Percentiles rank a stretch among this genome's conserved stretches.
phyloP scores from a whole-genome alignment of 1,284 basidiomycete species.

The Marasmius oreades region DNA sequence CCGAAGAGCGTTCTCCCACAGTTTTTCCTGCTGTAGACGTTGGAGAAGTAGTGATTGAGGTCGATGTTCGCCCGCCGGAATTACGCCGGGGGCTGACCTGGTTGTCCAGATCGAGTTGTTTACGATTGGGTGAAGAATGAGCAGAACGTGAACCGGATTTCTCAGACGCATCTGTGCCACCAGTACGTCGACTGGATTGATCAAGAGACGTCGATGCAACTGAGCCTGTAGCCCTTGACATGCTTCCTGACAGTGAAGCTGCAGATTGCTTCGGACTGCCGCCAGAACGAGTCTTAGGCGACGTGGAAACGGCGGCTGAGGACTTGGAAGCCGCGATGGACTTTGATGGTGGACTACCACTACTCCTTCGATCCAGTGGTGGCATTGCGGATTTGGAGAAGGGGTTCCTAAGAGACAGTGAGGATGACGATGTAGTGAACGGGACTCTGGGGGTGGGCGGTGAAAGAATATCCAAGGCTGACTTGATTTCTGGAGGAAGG shows the following conservation, averaged over 20 bases:
- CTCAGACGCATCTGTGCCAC: slow-evolving; percentile 40
- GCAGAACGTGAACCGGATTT: slow-evolving; percentile 32
- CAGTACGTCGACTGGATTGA: slow-evolving; percentile 43
- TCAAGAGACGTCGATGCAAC: slow-evolving; percentile 42
- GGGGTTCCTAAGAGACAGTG: slow-evolving; percentile 18
- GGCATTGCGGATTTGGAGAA: slow-evolving; percentile 31
- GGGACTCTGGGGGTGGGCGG: slow-evolving; percentile 19
- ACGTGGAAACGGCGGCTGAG: slow-evolving; percentile 23
- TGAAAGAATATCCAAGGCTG: slow-evolving; percentile 53
- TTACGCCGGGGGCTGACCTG: slow-evolving; percentile 44
- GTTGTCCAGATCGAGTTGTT: slow-evolving; percentile 47
- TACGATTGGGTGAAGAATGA: slow-evolving; percentile 58
- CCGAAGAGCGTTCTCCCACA: slow-evolving; percentile 21
- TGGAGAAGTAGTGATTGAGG: slow-evolving; percentile 38
- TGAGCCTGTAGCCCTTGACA: slow-evolving; percentile 34
- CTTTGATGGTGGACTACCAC: slow-evolving; percentile 36
- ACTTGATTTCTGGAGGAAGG: slow-evolving; percentile 67
- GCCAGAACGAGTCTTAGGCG: slow-evolving; percentile 35
- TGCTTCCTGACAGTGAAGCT: slow-evolving; percentile 37
- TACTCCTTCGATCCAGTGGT: slow-evolving; percentile 46
- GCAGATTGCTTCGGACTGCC: slow-evolving; percentile 45
- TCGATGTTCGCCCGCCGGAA: slow-evolving; percentile 42
- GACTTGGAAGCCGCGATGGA: slow-evolving; percentile 34
- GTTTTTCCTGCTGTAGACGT: slow-evolving; percentile 30
- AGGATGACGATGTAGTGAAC: slow-evolving; percentile 20